A percentile compares a stretch with the other conserved stretches of the same genome.
Conservation (phyloP, 495 filamentous ascomycete genomes). For the Tuber aestivum region DNA sequence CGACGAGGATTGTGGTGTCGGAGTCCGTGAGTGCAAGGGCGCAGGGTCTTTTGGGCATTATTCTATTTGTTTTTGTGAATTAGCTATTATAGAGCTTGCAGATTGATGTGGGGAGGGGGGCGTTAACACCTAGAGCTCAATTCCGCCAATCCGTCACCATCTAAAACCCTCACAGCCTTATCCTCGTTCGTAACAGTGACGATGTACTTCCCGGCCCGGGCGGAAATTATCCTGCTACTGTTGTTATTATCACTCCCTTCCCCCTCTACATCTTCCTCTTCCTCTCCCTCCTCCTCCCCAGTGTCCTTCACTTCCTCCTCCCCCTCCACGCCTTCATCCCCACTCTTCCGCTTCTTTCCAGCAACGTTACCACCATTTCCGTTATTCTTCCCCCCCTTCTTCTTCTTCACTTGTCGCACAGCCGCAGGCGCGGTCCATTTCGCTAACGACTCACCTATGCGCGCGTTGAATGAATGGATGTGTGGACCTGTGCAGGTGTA, state of each 20-base stretch:
- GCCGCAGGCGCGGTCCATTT: slow-evolving; percentile 34
- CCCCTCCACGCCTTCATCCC: neutral
- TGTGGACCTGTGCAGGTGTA: slow-evolving; percentile 18
- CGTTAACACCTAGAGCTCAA: slow-evolving; percentile 65
- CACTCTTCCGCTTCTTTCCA: slow-evolving; percentile 5
- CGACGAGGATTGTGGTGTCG: slow-evolving; percentile 64
- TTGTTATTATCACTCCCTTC: slow-evolving; percentile 17
- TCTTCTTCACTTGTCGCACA: slow-evolving; percentile 10
- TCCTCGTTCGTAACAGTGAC: slow-evolving; percentile 79
- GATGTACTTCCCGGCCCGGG: slow-evolving; percentile 58
- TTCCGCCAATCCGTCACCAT: slow-evolving; percentile 54
- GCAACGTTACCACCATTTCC: neutral
- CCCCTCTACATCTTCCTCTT: slow-evolving; percentile 18
- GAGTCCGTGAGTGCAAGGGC: slow-evolving; percentile 63
- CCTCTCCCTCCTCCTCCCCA: slow-evolving; percentile 21
- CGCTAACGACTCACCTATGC: slow-evolving; percentile 21
- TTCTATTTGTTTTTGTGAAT: slow-evolving; percentile 47
- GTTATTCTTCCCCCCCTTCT: slow-evolving; percentile 17
- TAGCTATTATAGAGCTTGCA: slow-evolving; percentile 3
- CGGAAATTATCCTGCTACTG: slow-evolving; percentile 39
- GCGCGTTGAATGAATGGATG: slow-evolving; percentile 31
- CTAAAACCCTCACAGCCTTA: slow-evolving; percentile 80
- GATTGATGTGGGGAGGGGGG: neutral
- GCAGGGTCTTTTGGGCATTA: slow-evolving; percentile 83
- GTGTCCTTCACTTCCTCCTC: slow-evolving; percentile 16